These are phyloP conservation scores for Fusarium haematococcum DNA, from an alignment of 2,329 filamentous ascomycete genomes.

Conservation along the genomic window DNA sequence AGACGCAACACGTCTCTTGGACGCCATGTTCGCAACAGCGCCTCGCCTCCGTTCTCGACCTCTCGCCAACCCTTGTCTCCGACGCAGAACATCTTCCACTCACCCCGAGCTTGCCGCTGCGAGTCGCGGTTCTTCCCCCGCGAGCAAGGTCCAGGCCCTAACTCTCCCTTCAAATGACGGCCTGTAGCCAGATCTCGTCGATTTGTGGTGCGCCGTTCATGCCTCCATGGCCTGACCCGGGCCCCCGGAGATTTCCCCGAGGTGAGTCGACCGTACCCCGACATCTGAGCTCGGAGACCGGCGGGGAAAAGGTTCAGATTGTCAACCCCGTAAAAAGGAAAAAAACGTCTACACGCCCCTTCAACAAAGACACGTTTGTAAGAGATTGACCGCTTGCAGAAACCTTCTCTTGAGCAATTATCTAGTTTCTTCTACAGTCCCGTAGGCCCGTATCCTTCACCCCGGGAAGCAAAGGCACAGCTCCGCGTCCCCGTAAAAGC, in stretches of 20 bases:
- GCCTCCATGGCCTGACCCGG: conserved; percentile 21
- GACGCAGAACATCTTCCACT: conserved; percentile 15
- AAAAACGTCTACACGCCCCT: neutral
- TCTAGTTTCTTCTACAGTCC: neutral
- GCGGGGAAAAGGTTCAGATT: conserved; percentile 24
- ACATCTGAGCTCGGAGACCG: conserved; percentile 40
- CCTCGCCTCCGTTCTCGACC: neutral
- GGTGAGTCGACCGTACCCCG: conserved; percentile 36
- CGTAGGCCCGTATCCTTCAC: conserved; percentile 8
- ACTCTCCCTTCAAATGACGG: neutral
- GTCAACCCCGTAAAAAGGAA: neutral
- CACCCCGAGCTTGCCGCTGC: neutral
- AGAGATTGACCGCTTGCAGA: conserved; percentile 8
- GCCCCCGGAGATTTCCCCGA: conserved; percentile 28
- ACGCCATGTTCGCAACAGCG: neutral
- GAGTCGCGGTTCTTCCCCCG: neutral
- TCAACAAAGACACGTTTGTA: neutral
- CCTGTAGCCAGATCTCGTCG: neutral
- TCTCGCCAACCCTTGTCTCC: conserved; percentile 14
- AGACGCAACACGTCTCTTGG: conserved; percentile 1
- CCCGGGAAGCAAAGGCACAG: conserved; percentile 5
- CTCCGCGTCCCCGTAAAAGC: conserved; percentile 28
- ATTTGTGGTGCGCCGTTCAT: conserved; percentile 21
- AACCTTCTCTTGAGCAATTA: neutral
- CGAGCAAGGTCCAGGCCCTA: neutral